These are phyloP conservation scores for Malus sylvestris DNA, from an alignment of 306 rosid species.

Conservation along the genomic window DNA sequence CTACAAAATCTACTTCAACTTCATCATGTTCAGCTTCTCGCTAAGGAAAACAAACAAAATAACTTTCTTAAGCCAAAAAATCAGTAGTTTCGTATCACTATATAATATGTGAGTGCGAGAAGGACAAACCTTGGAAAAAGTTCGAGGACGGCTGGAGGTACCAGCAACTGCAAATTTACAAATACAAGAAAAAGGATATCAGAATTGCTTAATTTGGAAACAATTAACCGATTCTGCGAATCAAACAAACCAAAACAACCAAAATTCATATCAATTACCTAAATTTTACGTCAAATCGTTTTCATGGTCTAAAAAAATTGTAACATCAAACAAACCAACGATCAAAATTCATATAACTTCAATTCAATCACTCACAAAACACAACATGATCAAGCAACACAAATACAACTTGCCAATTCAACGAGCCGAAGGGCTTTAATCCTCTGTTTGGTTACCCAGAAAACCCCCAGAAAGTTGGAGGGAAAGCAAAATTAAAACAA, in stretches of 20 bases:
- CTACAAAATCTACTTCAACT: conserved; percentile 41
- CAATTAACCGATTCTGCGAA: too few species aligned
- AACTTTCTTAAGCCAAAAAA: conserved; percentile 12
- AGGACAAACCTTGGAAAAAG: conserved; percentile 51
- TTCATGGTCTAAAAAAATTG: not conserved
- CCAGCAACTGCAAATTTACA: conserved; percentile 65
- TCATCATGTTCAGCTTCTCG: conserved; percentile 55
- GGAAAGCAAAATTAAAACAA: not conserved
- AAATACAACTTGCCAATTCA: not conserved
- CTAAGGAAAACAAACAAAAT: conserved; percentile 32
- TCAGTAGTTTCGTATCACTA: not conserved
- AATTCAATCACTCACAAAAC: not conserved
- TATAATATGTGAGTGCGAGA: not conserved
- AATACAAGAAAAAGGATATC: not conserved
- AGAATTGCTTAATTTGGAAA: too few species aligned
- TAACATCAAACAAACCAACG: not conserved
- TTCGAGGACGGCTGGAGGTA: conserved; percentile 65
- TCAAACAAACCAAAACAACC: not conserved
- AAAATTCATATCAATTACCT: too few species aligned
- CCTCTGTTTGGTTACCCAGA: not conserved
- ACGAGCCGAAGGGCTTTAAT: not conserved
- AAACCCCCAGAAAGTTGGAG: not conserved
- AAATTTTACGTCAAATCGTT: not conserved
- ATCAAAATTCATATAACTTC: not conserved
- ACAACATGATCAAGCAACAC: not conserved